phyloP scores from a whole-genome alignment of 2,329 filamentous ascomycete species.

The Alternaria triticimaculans region DNA sequence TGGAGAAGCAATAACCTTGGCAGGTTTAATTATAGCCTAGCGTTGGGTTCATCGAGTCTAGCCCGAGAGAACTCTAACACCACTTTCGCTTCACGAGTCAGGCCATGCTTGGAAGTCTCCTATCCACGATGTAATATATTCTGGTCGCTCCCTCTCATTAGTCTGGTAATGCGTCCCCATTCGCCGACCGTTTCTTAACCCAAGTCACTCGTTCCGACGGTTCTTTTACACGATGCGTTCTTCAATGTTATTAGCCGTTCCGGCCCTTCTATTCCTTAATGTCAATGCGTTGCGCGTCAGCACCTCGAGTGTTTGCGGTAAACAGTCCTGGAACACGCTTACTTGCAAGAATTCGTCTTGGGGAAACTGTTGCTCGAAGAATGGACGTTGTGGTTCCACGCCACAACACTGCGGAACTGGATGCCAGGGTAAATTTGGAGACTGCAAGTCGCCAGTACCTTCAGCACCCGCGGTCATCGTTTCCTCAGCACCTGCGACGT shows the following conservation, averaged over 20 bases:
- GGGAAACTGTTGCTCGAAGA: constrained; percentile 4
- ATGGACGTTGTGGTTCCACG: not conserved
- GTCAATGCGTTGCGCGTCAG: not conserved
- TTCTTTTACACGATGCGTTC: not conserved
- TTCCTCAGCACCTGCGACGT: not conserved
- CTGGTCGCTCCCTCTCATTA: not conserved
- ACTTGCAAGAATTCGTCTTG: constrained; percentile 1
- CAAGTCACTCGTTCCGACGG: not conserved
- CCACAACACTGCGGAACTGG: constrained; percentile 26
- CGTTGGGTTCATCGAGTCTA: not conserved
- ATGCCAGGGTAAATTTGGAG: constrained; percentile 25
- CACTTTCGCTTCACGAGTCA: constrained; percentile 7
- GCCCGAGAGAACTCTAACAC: constrained; percentile 1
- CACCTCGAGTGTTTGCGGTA: not conserved
- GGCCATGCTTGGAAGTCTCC: not conserved
- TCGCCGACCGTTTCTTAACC: not conserved
- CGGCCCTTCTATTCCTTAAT: not conserved
- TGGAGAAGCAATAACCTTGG: not conserved
- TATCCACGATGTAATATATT: constrained; percentile 1
- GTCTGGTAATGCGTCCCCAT: not conserved
- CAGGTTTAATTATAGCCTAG: not conserved
- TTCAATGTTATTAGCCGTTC: not conserved
- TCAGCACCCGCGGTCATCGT: not conserved
- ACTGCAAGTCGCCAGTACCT: constrained; percentile 5
- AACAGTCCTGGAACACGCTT: constrained; percentile 4